Percentiles rank a stretch among this genome's conserved stretches.
phyloP scores from a whole-genome alignment of 108 stramenopile species.

The Pseudonitzschia multiseries region DNA sequence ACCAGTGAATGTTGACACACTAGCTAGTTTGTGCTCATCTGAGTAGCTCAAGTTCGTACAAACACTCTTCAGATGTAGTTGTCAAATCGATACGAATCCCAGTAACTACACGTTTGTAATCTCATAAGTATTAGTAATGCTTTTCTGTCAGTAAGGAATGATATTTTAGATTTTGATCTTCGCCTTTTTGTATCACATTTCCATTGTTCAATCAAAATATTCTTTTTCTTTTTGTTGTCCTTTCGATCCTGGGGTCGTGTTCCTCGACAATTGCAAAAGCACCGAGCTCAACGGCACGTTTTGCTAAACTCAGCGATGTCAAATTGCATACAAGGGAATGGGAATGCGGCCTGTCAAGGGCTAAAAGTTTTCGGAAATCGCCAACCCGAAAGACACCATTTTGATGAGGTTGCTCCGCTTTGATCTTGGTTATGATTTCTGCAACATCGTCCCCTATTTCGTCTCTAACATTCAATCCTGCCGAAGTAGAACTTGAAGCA shows the following conservation, averaged over 20 bases:
- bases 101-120: no score
- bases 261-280: slow-evolving; percentile 55
- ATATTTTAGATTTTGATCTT: no score
- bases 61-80: no score
- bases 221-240: not conserved
- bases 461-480: slow-evolving; percentile 56
- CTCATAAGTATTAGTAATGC: no score
- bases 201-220: not conserved
- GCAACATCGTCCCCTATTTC: slow-evolving; percentile 46
- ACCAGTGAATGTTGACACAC: no score
- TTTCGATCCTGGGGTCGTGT: not conserved
- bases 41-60: no score
- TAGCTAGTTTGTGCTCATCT: no score
- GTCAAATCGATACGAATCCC: no score
- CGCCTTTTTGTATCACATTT: no score
- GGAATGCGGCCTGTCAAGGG: not conserved
- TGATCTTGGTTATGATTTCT: slow-evolving; percentile 20
- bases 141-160: no score
- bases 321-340: slow-evolving; percentile 54
- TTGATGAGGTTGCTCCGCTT: not conserved
- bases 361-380: slow-evolving; percentile 17
- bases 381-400: not conserved
- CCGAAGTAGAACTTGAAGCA: not conserved
- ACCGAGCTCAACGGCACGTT: slow-evolving; percentile 73
- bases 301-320: slow-evolving; percentile 64